phyloP scores from a whole-genome alignment of 129 eudicot species.

The Sambucus nigra region DNA sequence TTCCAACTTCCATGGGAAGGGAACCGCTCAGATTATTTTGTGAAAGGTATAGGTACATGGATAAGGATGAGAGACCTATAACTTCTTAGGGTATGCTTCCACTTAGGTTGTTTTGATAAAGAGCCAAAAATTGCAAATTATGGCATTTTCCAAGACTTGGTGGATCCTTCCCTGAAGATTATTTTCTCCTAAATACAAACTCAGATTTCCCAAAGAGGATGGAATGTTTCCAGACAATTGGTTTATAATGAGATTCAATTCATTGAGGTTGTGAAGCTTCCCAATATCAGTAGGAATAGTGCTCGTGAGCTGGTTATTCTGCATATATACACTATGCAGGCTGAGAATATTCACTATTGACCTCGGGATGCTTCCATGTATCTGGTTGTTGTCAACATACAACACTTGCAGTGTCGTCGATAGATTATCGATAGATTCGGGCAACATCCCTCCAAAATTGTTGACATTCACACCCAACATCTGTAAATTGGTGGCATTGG shows the following conservation, averaged over 20 bases:
- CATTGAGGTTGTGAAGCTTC: not conserved
- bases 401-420: not conserved
- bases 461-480: not conserved
- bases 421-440: conserved; percentile 9
- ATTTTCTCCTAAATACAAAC: not conserved
- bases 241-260: not conserved
- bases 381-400: not conserved
- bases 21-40: not conserved
- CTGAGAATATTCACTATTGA: conserved; percentile 14
- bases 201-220: conserved; percentile 12
- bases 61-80: conserved; percentile 8
- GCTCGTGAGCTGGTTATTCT: not conserved
- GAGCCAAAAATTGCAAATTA: not conserved
- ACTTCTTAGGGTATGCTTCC: conserved; percentile 8
- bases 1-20: not conserved
- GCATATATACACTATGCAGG: not conserved
- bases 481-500: conserved; percentile 6
- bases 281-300: conserved; percentile 15
- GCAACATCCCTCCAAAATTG: conserved; percentile 14
- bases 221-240: conserved; percentile 12
- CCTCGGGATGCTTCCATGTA: conserved; percentile 14
- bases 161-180: not conserved
- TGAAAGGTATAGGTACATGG: not conserved
- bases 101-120: conserved; percentile 6
- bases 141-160: not conserved